Base-by-base conservation (phyloP, 164 flowering plant genomes). In the Magnolia changhungtana region DNA sequence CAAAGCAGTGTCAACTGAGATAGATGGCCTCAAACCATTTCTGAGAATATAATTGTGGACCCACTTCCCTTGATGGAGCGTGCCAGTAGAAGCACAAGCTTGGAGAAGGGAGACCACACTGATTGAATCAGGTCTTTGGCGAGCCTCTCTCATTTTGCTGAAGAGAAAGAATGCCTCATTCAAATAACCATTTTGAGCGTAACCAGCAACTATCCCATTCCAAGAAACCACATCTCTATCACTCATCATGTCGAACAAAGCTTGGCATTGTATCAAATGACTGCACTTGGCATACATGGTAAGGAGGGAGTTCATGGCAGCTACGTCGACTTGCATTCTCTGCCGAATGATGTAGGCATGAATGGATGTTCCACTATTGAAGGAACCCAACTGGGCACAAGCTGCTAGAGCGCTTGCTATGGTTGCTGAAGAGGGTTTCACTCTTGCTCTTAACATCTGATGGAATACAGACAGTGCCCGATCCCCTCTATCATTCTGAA, bases 261-360 rank as follows among this genome's bases (percentile, higher is more conserved):
- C 77, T 75, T 72, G 81, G 78, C 94, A 85, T 72, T 81, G 88
- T 68, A 70, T 78, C 74, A 94, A 64, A 75, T 69, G 77, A 61
- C 88, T 86, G 78, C 95, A 90, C 74, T 91, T 94, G 8, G 93
- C 89, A 81, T 92, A 94, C 91, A 92, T 85, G 73, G 91, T 87
- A 20, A 92, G 51, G 24, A 94, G 95, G 67, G 98, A 88, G 77
- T 94, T 94, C 65, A 85, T 80, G 16, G 83, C 87, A 21, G 92
- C 84, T 52, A 76, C 71, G 64, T 92, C 97, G 8, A 87, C 52
- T 19, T 50, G 49, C 72, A 88, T 77, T 79, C 83, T 78, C 73
- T 80, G 88, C 79, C 96, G 83, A 24, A 89, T 55, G 50, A 89
- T 64, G 75, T 88, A 91, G 68, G 91, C 90, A 80, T 92, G 97